These are phyloP conservation scores for Lachancea thermotolerans DNA, from an alignment of 805 yeast genomes.

Conservation along the genomic window DNA sequence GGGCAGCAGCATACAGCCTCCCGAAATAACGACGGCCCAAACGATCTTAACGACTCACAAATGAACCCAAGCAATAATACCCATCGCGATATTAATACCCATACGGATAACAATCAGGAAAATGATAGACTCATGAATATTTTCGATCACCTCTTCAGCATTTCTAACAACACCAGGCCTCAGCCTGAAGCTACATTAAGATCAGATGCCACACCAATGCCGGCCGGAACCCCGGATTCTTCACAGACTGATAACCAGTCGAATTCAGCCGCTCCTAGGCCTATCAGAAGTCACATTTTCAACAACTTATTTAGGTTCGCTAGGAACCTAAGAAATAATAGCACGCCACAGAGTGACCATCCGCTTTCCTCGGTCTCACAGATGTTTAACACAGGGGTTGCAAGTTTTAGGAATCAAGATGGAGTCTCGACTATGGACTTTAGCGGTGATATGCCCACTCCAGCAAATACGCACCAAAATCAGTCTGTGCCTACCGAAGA, in stretches of 20 bases:
- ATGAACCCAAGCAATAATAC: background rate
- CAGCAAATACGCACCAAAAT: background rate
- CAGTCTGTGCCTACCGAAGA: background rate
- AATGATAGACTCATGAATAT: constrained; percentile 20
- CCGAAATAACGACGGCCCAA: background rate
- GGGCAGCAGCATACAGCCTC: background rate
- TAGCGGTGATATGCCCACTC: constrained; percentile 10
- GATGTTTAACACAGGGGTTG: constrained; percentile 30
- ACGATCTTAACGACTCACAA: background rate
- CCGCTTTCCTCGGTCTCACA: background rate
- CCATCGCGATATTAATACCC: background rate
- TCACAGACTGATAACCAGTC: background rate
- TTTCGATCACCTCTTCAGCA: constrained; percentile 19
- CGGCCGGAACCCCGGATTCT: background rate
- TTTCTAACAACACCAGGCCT: constrained; percentile 4
- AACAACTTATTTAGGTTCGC: constrained; percentile 6
- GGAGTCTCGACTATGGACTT: constrained; percentile 23
- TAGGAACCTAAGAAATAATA: background rate
- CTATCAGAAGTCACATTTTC: constrained; percentile 4
- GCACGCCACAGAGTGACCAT: background rate
- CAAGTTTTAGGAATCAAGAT: constrained; percentile 25
- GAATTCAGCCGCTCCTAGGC: background rate
- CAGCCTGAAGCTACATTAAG: background rate
- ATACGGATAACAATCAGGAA: constrained; percentile 1
- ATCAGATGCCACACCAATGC: background rate